Evolutionary conservation across 331 rosid species (phyloP), one percentile per base, ranked within the genome.

Genomic region (Ulmus americana): DNA sequence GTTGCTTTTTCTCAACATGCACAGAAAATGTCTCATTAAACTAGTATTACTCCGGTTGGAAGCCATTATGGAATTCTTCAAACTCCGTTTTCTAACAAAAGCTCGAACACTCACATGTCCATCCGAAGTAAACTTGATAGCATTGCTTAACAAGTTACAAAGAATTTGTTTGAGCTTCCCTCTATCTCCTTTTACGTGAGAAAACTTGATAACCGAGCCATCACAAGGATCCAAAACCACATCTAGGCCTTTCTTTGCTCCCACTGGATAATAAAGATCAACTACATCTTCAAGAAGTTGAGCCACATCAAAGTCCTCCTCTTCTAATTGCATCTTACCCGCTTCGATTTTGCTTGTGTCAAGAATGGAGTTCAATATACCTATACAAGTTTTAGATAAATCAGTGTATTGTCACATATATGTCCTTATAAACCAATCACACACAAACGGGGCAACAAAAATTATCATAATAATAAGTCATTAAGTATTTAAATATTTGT

Each of bases 271-370:
- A 54, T 70, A 83, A 38, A 87, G 77, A 75, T 92, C 96, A 70
- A 85, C 84, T 3, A 78, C 89, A 57, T 88, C 91, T 71, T 92
- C 90, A 6, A 92, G 43, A 44, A 92, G 85, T 73, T 71, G 77
- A 6, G 70, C 77, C 43, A 92, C 38, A 64, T 92, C 84, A 69
- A 88, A 92, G 39, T 86, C 90, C 11, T 83, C 95, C 75, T 85
- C 98, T 41, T 80, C 91, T 15, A 92, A 82, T 38, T 75, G 84
- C 82, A 89, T 82, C 75, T 88, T 86, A 7, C 96, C 95, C 0
- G 95, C 95, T 79, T 88, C 95, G 11, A 85, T 89, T 68, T 92
- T 89, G 82, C 95, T 88, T 41, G 84, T 83, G 59, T 92, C 95
- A 6, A 92, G 94, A 76, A 84, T 74, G 55, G 96, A 85, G 76